Evolutionary conservation across 768 basidiomycete genomes (phyloP).

Genomic region (Rhodotorula paludigena): DNA sequence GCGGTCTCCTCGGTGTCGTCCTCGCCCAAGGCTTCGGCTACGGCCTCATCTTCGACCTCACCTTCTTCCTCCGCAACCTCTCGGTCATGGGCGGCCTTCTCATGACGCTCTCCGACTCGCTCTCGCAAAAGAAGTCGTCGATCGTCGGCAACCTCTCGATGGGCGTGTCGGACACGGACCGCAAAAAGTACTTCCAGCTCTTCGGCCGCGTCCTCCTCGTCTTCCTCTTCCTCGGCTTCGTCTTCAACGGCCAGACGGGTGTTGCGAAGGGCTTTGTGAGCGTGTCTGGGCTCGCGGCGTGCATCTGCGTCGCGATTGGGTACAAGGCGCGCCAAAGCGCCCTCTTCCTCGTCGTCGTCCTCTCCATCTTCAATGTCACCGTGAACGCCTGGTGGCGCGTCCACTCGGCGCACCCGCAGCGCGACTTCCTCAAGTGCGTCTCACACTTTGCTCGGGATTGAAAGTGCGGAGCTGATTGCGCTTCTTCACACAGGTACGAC

Average conservation of each 20-base stretch:
- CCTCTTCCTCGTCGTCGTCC: slow-evolving; percentile 81
- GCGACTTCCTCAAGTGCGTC: slow-evolving; percentile 93
- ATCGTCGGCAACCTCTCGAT: slow-evolving; percentile 76
- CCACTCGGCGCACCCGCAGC: slow-evolving; percentile 82
- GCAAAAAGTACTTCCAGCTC: slow-evolving; percentile 95
- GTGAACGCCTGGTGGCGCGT: slow-evolving; percentile 96
- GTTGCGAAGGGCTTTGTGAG: slow-evolving; percentile 58
- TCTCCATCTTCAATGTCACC: slow-evolving; percentile 76
- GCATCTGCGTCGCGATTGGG: slow-evolving; percentile 92
- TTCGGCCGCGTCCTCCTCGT: slow-evolving; percentile 94
- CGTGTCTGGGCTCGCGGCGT: slow-evolving; percentile 82
- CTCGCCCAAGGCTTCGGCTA: slow-evolving; percentile 96
- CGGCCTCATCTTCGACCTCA: slow-evolving; percentile 97
- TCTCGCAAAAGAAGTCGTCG: slow-evolving; percentile 71
- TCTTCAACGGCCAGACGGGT: slow-evolving; percentile 47
- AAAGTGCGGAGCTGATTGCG: neutral
- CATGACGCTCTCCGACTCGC: slow-evolving; percentile 97
- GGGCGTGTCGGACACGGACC: slow-evolving; percentile 78
- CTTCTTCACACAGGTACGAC: slow-evolving; percentile 65
- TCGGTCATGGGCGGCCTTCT: slow-evolving; percentile 95
- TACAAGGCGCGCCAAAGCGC: slow-evolving; percentile 99
- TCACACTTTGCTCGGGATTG: neutral
- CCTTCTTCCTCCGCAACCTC: slow-evolving; percentile 99
- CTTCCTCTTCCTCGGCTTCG: slow-evolving; percentile 98
- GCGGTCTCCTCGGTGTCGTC: slow-evolving; percentile 83